These are phyloP conservation scores for Acacia crassicarpa DNA, from an alignment of 306 rosid genomes.

Conservation along the genomic window DNA sequence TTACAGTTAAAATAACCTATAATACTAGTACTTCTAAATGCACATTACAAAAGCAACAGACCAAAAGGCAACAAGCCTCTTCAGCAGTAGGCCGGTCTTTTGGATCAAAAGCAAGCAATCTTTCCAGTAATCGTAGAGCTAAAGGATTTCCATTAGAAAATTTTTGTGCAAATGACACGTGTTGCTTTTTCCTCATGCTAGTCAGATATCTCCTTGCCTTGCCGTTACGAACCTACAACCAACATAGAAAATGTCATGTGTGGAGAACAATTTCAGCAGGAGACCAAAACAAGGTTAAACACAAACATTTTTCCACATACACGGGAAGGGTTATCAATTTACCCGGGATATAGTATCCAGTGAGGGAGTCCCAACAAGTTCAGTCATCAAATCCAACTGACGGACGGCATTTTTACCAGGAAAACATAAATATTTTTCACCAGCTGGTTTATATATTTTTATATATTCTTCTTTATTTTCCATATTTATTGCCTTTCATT, in stretches of 20 bases:
- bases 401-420: conserved; percentile 98
- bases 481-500: neutral
- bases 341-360: conserved; percentile 94
- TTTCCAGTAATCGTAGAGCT: conserved; percentile 71
- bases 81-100: no score
- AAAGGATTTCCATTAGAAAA: conserved; percentile 89
- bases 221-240: conserved; percentile 80
- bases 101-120: no score
- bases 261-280: neutral
- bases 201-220: conserved; percentile 94
- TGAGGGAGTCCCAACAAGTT: conserved; percentile 89
- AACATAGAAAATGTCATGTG: conserved; percentile 19
- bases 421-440: conserved; percentile 38
- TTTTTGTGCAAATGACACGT: conserved; percentile 69
- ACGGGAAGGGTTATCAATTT: conserved; percentile 3
- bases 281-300: neutral
- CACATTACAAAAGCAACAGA: neutral
- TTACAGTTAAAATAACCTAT: neutral
- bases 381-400: conserved; percentile 96
- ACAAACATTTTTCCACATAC: neutral
- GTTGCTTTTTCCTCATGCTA: conserved; percentile 91
- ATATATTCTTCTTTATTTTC: neutral
- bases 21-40: neutral
- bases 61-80: conserved; percentile 59
- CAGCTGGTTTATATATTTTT: neutral